Base-by-base conservation (phyloP, 23 red algal genomes). In the Gracilariopsis chorda region DNA sequence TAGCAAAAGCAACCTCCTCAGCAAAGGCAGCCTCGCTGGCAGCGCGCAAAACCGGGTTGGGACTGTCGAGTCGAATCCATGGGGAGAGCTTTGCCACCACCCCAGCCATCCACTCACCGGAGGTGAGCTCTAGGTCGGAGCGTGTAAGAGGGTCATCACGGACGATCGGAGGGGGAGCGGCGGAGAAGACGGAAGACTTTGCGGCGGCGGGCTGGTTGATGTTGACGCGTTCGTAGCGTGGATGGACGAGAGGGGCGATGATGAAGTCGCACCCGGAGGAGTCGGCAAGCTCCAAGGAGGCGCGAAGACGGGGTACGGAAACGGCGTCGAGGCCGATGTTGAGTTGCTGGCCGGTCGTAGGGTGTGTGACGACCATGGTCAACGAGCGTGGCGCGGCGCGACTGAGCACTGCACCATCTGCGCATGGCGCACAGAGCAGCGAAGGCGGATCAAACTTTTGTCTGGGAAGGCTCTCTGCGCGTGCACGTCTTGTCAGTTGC, bases 81-180 rank as follows among this genome's bases (percentile, higher is more conserved):
- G 90, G 90, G 0, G 94, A 96, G 33, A 96, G 51, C 46, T 97
- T 97, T 11, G 89, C 95, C 8, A 97, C 65, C 9, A 97, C 83
- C 36, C 69, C 78, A 13, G 83, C 67, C 79, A 75, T 85, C 95
- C 95, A 97, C 33, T 89, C 80, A 33, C 83, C 85, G 28, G 88
- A 92, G 24, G 83, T 73, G 33, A 97, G 58, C 79, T 97, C 95
- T 33, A 97, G 24, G 72, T 94, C 95, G 27, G 88, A 97, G 34
- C 93, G 84, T 8, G 93, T 95, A 27, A 95, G 84, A 6, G 93
- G 93, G 37, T 89, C 93, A 41, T 77, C 68, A 48, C 93, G 91
- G 9, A 94, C 45, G 11, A 94, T 94, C 19, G 52, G 63, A 10
- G 91, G 82, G 2, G 67, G 81, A 5, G 40, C 58, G 42, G 56